phyloP scores from a whole-genome alignment of 805 yeast genomes.

The Saturnispora gosingensis region DNA sequence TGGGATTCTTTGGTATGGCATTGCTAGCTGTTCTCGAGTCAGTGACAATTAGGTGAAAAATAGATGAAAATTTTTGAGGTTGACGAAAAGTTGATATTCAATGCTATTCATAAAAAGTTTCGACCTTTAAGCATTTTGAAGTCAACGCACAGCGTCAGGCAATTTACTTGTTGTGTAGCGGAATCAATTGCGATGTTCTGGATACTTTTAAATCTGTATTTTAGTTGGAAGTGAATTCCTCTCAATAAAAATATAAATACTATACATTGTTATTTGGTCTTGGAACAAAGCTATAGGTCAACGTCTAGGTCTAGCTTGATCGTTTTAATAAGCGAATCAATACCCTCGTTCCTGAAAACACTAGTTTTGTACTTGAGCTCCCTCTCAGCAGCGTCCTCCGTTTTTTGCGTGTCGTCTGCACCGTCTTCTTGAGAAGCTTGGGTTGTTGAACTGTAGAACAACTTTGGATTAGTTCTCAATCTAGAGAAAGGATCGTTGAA shows the following conservation, averaged over 20 bases:
- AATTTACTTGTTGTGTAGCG: not conserved
- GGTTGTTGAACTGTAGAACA: conserved; percentile 60
- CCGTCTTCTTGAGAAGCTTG: conserved; percentile 41
- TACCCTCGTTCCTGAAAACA: conserved; percentile 23
- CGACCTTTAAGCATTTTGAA: not conserved
- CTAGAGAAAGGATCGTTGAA: conserved; percentile 75
- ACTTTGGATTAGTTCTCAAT: conserved; percentile 76
- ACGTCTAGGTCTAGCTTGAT: conserved; percentile 24
- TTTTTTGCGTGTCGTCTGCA: conserved; percentile 29
- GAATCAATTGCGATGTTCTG: not conserved
- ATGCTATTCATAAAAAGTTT: not conserved
- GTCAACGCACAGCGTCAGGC: no score
- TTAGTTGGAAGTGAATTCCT: not conserved
- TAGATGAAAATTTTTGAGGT: not conserved
- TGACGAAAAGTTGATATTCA: not conserved
- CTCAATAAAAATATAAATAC: not conserved
- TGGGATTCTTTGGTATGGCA: conserved; percentile 19
- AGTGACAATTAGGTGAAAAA: not conserved
- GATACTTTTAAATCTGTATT: not conserved
- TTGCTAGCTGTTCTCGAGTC: not conserved
- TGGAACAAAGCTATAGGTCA: conserved; percentile 5
- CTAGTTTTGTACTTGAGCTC: conserved; percentile 25
- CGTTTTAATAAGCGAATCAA: conserved; percentile 25
- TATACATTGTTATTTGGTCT: not conserved
- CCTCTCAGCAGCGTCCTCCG: conserved; percentile 37